A percentile compares a stretch with the other conserved stretches of the same genome.
phyloP scores from a whole-genome alignment of 495 filamentous ascomycete species.

The Astrocystis sublimbata region DNA sequence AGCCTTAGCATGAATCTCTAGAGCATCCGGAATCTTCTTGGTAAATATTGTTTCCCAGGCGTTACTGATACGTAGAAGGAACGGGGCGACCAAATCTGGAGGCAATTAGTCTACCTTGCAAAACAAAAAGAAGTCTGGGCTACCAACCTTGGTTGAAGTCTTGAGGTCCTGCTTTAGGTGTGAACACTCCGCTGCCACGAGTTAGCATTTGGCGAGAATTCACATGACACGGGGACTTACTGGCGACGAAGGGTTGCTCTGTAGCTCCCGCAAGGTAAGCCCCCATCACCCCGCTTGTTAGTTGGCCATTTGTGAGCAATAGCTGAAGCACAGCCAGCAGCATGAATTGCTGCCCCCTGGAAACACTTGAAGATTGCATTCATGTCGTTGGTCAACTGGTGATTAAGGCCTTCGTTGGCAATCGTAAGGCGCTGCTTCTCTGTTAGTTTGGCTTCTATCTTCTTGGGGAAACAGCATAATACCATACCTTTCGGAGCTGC shows the following conservation, averaged over 20 bases:
- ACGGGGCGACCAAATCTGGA: conserved; percentile 44
- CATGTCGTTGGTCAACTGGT: conserved; percentile 39
- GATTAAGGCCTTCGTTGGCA: conserved; percentile 34
- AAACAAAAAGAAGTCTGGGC: neutral
- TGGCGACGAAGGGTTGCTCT: conserved; percentile 55
- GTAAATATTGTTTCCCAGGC: conserved; percentile 56
- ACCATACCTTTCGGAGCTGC: conserved; percentile 44
- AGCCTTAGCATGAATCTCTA: conserved; percentile 9
- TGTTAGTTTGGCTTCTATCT: neutral
- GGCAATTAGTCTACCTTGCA: conserved; percentile 14
- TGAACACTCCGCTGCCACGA: conserved; percentile 32
- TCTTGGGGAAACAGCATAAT: conserved; percentile 20
- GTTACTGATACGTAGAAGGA: conserved; percentile 48
- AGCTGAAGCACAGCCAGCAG: conserved; percentile 29
- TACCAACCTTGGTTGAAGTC: conserved; percentile 53
- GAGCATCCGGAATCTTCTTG: conserved; percentile 9
- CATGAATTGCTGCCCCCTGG: conserved; percentile 28
- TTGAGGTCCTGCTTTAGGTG: conserved; percentile 25
- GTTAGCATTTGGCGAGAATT: conserved; percentile 23
- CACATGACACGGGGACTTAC: conserved; percentile 32
- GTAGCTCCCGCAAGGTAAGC: conserved; percentile 55
- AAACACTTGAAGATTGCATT: conserved; percentile 48
- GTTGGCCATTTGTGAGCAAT: conserved; percentile 49
- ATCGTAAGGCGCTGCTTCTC: conserved; percentile 25
- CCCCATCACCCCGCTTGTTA: conserved; percentile 45